Evolutionary conservation across 768 basidiomycete genomes (phyloP).

Genomic region (Guyanaporus albipodus): DNA sequence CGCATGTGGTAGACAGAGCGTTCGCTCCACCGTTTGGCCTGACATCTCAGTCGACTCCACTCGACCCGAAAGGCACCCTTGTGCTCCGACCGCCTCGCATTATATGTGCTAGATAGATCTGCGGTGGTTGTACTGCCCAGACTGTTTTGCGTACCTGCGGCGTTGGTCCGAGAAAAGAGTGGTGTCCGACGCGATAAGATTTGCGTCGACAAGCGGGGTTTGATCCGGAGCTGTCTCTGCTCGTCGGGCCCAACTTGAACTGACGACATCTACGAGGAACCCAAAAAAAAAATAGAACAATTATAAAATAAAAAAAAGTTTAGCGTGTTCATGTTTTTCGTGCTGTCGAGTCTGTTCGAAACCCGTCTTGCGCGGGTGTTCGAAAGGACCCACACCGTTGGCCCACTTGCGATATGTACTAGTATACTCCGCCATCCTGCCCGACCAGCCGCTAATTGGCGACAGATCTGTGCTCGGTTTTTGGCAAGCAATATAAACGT

Average conservation of each 20-base stretch:
- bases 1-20: not conserved
- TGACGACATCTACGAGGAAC: too few relatives aligned
- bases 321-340: too few relatives aligned
- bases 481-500: too few relatives aligned
- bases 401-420: slow-evolving; percentile 9
- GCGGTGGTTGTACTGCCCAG: too few relatives aligned
- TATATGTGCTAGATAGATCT: too few relatives aligned
- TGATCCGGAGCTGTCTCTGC: slow-evolving; percentile 31
- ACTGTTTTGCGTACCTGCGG: too few relatives aligned
- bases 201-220: slow-evolving; percentile 1
- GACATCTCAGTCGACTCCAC: slow-evolving; percentile 9
- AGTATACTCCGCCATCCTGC: slow-evolving; percentile 5
- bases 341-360: too few relatives aligned
- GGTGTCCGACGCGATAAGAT: slow-evolving; percentile 27
- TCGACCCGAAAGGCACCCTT: not conserved
- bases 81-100: slow-evolving; percentile 7
- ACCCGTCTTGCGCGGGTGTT: too few relatives aligned
- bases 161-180: too few relatives aligned
- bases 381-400: too few relatives aligned
- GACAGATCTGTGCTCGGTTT: slow-evolving; percentile 8
- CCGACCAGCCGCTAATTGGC: slow-evolving; percentile 14
- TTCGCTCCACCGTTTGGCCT: not conserved
- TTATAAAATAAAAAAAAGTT: not conserved
- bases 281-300: too few relatives aligned
- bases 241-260: too few relatives aligned